A percentile compares a stretch with the other conserved stretches of the same genome.
Conservation (phyloP, 768 basidiomycete genomes). For the Daedaleopsis nitida region DNA sequence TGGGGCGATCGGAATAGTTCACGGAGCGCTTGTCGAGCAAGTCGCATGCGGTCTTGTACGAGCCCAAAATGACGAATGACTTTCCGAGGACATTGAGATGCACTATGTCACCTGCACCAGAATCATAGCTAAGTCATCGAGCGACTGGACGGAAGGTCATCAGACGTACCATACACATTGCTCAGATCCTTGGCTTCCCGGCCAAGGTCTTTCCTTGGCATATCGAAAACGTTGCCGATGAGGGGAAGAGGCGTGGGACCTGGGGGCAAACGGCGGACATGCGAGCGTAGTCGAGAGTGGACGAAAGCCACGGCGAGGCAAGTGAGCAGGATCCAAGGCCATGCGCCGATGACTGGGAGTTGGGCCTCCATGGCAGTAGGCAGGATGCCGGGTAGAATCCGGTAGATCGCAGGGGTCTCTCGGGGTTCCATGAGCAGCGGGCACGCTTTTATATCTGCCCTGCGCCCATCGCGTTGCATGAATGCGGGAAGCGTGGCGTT, state of each 20-base stretch:
- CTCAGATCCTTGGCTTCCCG: constrained; percentile 1
- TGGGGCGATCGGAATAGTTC: constrained; percentile 25
- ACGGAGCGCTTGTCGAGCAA: constrained; percentile 26
- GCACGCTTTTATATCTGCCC: too few species aligned
- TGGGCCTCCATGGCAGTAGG: too few species aligned
- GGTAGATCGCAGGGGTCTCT: too few species aligned
- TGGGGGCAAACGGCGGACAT: constrained; percentile 20
- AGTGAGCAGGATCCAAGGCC: too few species aligned
- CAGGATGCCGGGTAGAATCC: too few species aligned
- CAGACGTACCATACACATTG: constrained; percentile 6
- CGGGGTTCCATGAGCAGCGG: too few species aligned
- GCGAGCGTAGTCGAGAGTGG: too few species aligned
- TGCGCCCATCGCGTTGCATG: too few species aligned
- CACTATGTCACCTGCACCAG: constrained; percentile 21
- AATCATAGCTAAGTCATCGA: not conserved
- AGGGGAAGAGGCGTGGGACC: constrained; percentile 27
- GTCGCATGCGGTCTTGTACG: constrained; percentile 18
- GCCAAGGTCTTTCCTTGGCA: constrained; percentile 22
- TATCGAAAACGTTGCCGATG: constrained; percentile 28
- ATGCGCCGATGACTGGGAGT: too few species aligned
- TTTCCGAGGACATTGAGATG: constrained; percentile 23
- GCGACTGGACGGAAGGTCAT: too few species aligned
- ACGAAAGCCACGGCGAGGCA: too few species aligned
- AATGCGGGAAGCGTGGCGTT: too few species aligned
- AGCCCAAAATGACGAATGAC: constrained; percentile 24